These are phyloP conservation scores for Cyclospora cayetanensis DNA, from an alignment of 169 alveolate genomes.

Conservation along the genomic window DNA sequence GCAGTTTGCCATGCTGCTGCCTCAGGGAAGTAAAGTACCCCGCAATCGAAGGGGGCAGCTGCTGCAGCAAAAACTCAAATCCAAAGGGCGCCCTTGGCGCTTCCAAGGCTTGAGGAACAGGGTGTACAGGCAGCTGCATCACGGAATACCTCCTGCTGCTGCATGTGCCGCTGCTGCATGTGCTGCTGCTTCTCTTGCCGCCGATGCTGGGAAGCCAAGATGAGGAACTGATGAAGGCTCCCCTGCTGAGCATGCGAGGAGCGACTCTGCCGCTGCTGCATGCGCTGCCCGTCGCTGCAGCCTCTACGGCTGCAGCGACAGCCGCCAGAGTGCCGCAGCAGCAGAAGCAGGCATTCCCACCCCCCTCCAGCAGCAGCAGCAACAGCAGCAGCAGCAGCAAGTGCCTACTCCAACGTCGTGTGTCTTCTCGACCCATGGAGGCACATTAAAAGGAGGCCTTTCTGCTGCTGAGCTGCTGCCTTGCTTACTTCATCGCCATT, in stretches of 20 bases:
- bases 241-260: no score
- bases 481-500: no score
- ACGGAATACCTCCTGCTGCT: neutral
- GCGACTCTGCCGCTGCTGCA: neutral
- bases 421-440: no score
- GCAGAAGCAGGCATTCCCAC: neutral
- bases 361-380: neutral
- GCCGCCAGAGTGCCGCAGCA: neutral
- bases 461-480: no score
- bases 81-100: neutral
- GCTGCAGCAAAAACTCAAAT: neutral
- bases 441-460: no score
- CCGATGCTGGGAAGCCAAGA: neutral
- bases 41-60: neutral
- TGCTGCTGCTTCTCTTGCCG: neutral
- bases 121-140: neutral
- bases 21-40: neutral
- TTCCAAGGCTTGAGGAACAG: neutral
- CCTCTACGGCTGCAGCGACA: neutral
- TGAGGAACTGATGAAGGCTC: neutral
- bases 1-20: neutral
- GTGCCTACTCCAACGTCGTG: no score
- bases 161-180: neutral
- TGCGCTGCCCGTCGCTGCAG: neutral
- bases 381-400: neutral